Conservation (phyloP, 2,329 filamentous ascomycete genomes). For the Fusarium pilosicola region DNA sequence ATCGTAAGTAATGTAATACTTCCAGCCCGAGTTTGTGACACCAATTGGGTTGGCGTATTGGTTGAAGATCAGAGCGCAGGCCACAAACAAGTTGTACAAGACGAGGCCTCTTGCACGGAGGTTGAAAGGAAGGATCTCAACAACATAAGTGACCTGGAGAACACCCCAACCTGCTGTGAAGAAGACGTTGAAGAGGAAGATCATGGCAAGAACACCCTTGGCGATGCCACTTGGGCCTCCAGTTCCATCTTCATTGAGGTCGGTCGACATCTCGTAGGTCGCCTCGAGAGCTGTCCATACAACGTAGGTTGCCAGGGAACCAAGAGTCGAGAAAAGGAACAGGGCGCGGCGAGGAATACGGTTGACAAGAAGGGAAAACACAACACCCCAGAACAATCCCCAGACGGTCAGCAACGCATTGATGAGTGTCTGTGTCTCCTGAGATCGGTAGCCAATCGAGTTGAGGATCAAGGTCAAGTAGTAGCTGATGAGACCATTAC, state of each 20-base stretch:
- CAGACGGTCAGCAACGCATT: not conserved
- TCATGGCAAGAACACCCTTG: conserved; percentile 19
- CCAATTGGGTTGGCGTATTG: conserved; percentile 17
- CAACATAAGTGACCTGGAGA: conserved; percentile 13
- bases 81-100: not conserved
- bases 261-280: conserved; percentile 14
- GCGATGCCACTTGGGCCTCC: conserved; percentile 5
- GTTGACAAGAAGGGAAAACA: conserved; percentile 4
- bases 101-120: conserved; percentile 6
- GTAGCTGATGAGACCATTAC: conserved; percentile 11
- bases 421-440: conserved; percentile 10
- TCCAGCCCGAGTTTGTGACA: conserved; percentile 1
- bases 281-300: conserved; percentile 6
- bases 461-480: conserved; percentile 17
- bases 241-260: conserved; percentile 3
- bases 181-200: conserved; percentile 17
- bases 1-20: conserved; percentile 17
- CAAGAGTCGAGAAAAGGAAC: conserved; percentile 11
- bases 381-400: conserved; percentile 15
- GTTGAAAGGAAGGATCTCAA: conserved; percentile 8
- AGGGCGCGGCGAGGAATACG: conserved; percentile 1
- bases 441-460: conserved; percentile 10
- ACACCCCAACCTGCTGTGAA: conserved; percentile 19
- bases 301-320: conserved; percentile 3
- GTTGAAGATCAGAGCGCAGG: conserved; percentile 12